phyloP scores from a whole-genome alignment of 75 land plant species.

The Sequoia sempervirens region DNA sequence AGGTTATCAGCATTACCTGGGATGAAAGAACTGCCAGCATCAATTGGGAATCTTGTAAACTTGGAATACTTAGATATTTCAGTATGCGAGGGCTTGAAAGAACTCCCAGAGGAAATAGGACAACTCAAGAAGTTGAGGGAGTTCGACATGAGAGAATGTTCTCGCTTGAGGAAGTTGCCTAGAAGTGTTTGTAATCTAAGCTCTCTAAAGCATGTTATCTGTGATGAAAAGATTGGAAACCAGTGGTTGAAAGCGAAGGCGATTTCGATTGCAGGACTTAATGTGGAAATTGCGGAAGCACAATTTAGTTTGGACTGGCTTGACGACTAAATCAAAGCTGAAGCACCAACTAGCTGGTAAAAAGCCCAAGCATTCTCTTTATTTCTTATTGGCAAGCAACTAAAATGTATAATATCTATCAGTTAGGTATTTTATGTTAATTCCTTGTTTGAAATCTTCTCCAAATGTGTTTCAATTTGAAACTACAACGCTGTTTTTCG shows the following conservation, averaged over 20 bases:
- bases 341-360: neutral
- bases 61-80: slow-evolving; percentile 53
- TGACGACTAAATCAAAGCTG: slow-evolving; percentile 7
- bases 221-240: slow-evolving; percentile 47
- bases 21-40: slow-evolving; percentile 30
- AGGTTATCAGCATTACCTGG: slow-evolving; percentile 45
- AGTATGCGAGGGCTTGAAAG: slow-evolving; percentile 26
- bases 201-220: slow-evolving; percentile 35
- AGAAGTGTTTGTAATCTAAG: slow-evolving; percentile 11
- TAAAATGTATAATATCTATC: no score
- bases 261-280: slow-evolving; percentile 21
- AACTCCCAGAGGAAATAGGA: slow-evolving; percentile 47
- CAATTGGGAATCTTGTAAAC: slow-evolving; percentile 25
- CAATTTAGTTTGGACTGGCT: slow-evolving; percentile 49
- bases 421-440: no score
- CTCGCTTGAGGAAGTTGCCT: slow-evolving; percentile 33
- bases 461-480: no score
- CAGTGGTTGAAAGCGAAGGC: slow-evolving; percentile 17
- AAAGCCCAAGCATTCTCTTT: neutral
- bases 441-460: no score
- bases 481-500: no score
- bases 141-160: slow-evolving; percentile 65
- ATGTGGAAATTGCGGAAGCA: slow-evolving; percentile 37
- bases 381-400: neutral
- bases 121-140: slow-evolving; percentile 27